phyloP scores from a whole-genome alignment of 2,329 filamentous ascomycete genomes.

The Nemania diffusa region DNA sequence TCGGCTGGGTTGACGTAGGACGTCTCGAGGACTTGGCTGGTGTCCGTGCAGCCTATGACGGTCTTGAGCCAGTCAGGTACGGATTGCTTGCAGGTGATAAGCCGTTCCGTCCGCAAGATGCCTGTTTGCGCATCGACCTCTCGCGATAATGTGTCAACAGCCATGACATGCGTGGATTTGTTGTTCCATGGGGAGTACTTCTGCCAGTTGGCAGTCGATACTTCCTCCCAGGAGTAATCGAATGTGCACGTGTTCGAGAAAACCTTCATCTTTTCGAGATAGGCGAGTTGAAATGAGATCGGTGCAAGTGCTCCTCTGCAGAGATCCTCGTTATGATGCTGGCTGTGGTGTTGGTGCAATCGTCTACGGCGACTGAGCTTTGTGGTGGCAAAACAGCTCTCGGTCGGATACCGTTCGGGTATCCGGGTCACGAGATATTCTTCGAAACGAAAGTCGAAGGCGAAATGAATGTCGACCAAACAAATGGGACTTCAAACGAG shows the following conservation, averaged over 20 bases:
- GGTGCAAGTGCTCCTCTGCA: background rate
- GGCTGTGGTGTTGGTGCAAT: slow-evolving; percentile 19
- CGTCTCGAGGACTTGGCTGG: slow-evolving; percentile 91
- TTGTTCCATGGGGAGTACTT: slow-evolving; percentile 99
- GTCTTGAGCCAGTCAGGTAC: slow-evolving; percentile 83
- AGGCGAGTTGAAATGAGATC: slow-evolving; percentile 2
- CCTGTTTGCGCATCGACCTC: slow-evolving; percentile 65
- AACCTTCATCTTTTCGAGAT: slow-evolving; percentile 78
- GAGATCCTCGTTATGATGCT: slow-evolving; percentile 1
- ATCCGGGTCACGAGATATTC: slow-evolving; percentile 38
- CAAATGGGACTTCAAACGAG: background rate
- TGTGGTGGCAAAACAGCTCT: slow-evolving; percentile 16
- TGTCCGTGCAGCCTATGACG: slow-evolving; percentile 81
- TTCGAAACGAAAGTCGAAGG: slow-evolving; percentile 13
- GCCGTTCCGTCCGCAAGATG: slow-evolving; percentile 69
- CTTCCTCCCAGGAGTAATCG: slow-evolving; percentile 98
- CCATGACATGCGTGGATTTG: slow-evolving; percentile 95
- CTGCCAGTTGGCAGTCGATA: slow-evolving; percentile 96
- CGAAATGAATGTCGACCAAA: slow-evolving; percentile 24
- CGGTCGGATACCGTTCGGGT: slow-evolving; percentile 38
- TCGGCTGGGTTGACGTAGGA: slow-evolving; percentile 88
- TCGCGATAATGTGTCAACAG: slow-evolving; percentile 90
- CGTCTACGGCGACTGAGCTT: slow-evolving; percentile 10
- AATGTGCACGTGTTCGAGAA: slow-evolving; percentile 91
- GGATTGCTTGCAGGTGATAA: slow-evolving; percentile 70